These are phyloP conservation scores for Juncus effusus DNA, from an alignment of 176 grass and related monocot species.

Conservation along the genomic window DNA sequence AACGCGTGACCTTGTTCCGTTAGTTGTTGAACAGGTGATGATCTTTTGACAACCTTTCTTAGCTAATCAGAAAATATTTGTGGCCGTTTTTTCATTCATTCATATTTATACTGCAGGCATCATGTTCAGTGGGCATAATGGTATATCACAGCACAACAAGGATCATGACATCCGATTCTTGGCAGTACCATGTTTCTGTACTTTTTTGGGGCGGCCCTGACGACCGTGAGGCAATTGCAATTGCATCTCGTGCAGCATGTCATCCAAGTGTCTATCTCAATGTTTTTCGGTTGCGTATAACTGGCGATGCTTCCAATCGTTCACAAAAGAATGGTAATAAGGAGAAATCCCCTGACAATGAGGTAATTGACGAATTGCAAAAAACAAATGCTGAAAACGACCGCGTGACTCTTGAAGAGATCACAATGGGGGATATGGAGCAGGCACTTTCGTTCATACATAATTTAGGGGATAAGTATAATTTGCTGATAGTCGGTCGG, in stretches of 20 bases:
- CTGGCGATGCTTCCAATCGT: neutral
- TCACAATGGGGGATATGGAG: conserved; percentile 7
- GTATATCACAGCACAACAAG: too few relatives aligned
- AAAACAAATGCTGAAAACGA: conserved; percentile 7
- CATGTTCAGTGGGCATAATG: too few relatives aligned
- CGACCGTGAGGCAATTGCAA: conserved; percentile 35
- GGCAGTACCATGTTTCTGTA: conserved; percentile 10
- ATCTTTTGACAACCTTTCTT: too few relatives aligned
- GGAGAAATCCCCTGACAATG: conserved; percentile 17
- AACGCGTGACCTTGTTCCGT: conserved; percentile 25
- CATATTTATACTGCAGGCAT: too few relatives aligned
- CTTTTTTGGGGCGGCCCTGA: too few relatives aligned
- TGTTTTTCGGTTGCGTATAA: conserved; percentile 11
- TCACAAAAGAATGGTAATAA: neutral
- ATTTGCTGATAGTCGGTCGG: conserved; percentile 30
- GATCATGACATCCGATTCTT: neutral
- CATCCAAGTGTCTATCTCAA: neutral
- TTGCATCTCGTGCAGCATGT: conserved; percentile 4
- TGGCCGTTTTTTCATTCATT: too few relatives aligned
- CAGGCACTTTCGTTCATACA: neutral
- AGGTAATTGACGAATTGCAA: conserved; percentile 24
- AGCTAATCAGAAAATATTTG: too few relatives aligned
- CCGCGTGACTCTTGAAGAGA: neutral
- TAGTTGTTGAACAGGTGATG: conserved; percentile 24
- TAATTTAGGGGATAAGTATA: neutral